Base-by-base conservation (phyloP, 805 yeast species). In the Starmerella bombicola region DNA sequence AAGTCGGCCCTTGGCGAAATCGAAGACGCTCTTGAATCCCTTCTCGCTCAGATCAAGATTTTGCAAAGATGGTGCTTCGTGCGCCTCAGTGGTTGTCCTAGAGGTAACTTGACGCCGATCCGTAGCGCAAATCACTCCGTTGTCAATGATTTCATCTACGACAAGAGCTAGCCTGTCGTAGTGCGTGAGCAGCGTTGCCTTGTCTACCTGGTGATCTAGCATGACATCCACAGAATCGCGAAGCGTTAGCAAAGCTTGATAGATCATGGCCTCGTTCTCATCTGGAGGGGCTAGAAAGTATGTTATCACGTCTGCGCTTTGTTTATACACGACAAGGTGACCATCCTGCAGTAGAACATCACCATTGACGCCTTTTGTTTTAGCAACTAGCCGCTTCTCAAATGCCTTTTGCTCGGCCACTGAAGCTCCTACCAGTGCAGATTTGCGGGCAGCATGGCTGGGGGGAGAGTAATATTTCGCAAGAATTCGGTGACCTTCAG, bases 101-200 rank as follows among this genome's bases (percentile, higher is more conserved):
- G 93, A 74, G 2, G 88, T 86, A 52, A 91, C 81, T 31, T 82
- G 76, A 26, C 79, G 74, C 4, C 93, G 76, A 55, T 91, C 96
- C 21, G 85, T 79, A 60, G 91, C 96, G 51, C 91, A 69, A 42
- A 91, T 76, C 48, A 91, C 75, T 30, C 97, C 98, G 57, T 86
- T 93, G 58, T 91, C 98, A 37, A 91, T 68, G 8, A 93, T 71
- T 63, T 91, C 97, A 60, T 91, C 98, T 33, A 86, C 72, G 3
- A 93, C 82, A 59, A 91, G 70, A 33, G 83, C 68, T 29, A 85
- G 79, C 68, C 82, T 69, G 61, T 91, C 98, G 58, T 79, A 91
- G 58, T 78, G 74, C 49, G 82, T 94, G 53, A 77, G 71, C 34
- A 88, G 65, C 3, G 86, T 72, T 50, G 76, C 70, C 59, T 77